Conservation (phyloP, 108 stramenopile species). For the Bacterosira constricta region DNA sequence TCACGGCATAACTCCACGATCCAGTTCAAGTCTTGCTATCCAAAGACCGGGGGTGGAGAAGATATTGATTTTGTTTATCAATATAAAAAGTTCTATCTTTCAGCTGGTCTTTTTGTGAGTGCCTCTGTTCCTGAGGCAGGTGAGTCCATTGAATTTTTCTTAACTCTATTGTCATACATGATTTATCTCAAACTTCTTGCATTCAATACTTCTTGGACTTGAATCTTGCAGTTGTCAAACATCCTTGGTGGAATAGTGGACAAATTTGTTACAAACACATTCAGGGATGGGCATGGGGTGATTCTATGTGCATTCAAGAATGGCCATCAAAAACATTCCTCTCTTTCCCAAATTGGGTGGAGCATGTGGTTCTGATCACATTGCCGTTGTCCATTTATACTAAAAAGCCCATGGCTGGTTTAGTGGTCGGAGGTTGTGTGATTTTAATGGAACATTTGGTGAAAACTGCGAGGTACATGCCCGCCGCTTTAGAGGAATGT, state of each 20-base stretch:
- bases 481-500: neutral
- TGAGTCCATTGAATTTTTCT: too few relatives aligned
- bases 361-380: conserved; percentile 10
- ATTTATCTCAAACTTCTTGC: too few relatives aligned
- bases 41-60: conserved; percentile 66
- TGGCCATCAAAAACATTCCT: conserved; percentile 41
- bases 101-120: too few relatives aligned
- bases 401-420: neutral
- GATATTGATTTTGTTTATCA: conserved; percentile 59
- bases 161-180: too few relatives aligned
- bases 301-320: conserved; percentile 38
- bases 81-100: conserved; percentile 34
- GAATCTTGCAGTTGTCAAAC: too few relatives aligned
- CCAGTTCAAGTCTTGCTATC: conserved; percentile 46
- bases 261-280: conserved; percentile 36
- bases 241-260: conserved; percentile 52
- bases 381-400: neutral
- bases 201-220: too few relatives aligned
- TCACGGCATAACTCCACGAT: conserved; percentile 27
- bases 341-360: conserved; percentile 47
- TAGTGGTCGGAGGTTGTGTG: neutral
- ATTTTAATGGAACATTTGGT: conserved; percentile 2
- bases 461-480: conserved; percentile 3
- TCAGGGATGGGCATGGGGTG: conserved; percentile 53
- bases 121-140: too few relatives aligned